Conservation (phyloP, 352 stramenopile species). For the Pythium brassicae region DNA sequence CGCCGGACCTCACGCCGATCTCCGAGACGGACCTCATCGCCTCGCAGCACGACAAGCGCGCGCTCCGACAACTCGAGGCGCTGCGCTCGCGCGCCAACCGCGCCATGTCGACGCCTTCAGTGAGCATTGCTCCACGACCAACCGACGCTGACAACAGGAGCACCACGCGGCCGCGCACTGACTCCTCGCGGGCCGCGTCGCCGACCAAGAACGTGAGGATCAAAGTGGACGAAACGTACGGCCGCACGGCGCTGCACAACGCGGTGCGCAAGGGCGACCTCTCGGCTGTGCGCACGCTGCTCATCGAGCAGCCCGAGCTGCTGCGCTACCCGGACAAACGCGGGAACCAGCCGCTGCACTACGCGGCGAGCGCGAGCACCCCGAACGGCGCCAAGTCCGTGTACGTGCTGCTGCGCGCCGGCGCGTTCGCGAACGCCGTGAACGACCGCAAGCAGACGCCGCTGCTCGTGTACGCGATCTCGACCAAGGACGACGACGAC, state of each 20-base stretch:
- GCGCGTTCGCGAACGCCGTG: slow-evolving; percentile 40
- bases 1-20: slow-evolving; percentile 49
- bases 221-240: slow-evolving; percentile 35
- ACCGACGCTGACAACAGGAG: too few species aligned
- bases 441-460: slow-evolving; percentile 51
- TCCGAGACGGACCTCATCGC: slow-evolving; percentile 53
- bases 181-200: neutral
- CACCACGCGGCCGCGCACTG: slow-evolving; percentile 6
- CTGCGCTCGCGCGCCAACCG: slow-evolving; percentile 9
- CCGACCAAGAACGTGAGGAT: neutral
- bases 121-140: too few species aligned
- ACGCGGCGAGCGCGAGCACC: slow-evolving; percentile 36
- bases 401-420: slow-evolving; percentile 44
- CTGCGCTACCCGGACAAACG: slow-evolving; percentile 32
- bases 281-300: slow-evolving; percentile 20
- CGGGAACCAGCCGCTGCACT: slow-evolving; percentile 60
- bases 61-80: slow-evolving; percentile 11
- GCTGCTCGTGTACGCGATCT: slow-evolving; percentile 52
- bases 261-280: slow-evolving; percentile 52
- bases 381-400: slow-evolving; percentile 28
- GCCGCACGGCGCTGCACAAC: slow-evolving; percentile 38
- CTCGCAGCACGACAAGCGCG: slow-evolving; percentile 7
- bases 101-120: slow-evolving; percentile 9
- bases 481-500: slow-evolving; percentile 44
- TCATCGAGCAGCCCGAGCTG: slow-evolving; percentile 33